Base-by-base conservation (phyloP, 164 flowering plant species). In the Tetrastigma voinierianum region DNA sequence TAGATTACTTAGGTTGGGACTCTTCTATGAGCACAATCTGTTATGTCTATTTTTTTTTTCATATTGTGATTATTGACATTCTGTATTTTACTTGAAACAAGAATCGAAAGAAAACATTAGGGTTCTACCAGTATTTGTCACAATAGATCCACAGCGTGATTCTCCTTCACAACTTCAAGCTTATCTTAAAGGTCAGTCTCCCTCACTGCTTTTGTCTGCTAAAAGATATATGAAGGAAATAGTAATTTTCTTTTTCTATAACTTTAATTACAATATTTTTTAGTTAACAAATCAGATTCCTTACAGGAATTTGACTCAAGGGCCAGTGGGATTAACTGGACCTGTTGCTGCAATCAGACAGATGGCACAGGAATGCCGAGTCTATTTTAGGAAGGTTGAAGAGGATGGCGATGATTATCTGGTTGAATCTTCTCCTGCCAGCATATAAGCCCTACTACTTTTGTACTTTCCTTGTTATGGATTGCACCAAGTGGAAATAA, bases 321-420 rank as follows among this genome's bases (percentile, higher is more conserved):
- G 73, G 89, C n/a, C 91, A 51, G 67, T 86, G 61, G 98, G 97
- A 51, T 76, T 95, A 46, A 88, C 88, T 0, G 90, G 91, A 68
- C 67, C 89, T 18, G 72, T 80, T 62, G 49, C 64, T 60, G 84
- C 90, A 16, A 55, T 90, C 23, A 74, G 88, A 74, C 88, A 89
- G 73, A 85, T 86, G 83, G 96, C 96, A 43, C 96, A 82, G 61
- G 96, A 87, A 68, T 95, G 81, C 71, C 88, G 97, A 15, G 85
- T 90, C 0, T 87, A 56, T 74, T 91, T 88, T 70, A 95, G 65
- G 75, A 89, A 84, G 81, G 83, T 86, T 54, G 90, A 90, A 64
- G 98, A 91, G 77, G 91, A 90, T 23, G 92, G 91, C 17, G 82
- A 70, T 69, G 97, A 94, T 78, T 94, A 91, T 77, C 93, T 91